Base-by-base conservation (phyloP, 371 early-diverging fungal genomes). In the Chytridium lagenaria region DNA sequence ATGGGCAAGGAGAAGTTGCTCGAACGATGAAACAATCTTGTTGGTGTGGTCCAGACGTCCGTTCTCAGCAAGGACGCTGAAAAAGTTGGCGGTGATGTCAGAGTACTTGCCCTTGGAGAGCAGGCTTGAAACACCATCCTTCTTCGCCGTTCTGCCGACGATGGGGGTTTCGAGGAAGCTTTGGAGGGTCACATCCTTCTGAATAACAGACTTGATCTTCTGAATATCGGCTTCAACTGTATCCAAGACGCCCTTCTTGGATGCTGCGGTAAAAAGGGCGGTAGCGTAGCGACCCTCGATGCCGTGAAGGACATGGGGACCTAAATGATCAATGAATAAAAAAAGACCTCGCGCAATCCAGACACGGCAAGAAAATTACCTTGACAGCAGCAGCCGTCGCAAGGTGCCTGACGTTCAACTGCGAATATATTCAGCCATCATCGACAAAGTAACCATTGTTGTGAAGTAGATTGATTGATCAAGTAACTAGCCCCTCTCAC, bases 251-350 rank as follows among this genome's bases (percentile, higher is more conserved):
- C 92, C 90, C 85, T 90, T 88, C 80, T 93, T 93, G 77, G 90
- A 88, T 33, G 97, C 97, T 57, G 98, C 98, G 67, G 93, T 88
- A 90, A 91, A 98, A 70, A 98, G 90, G 44, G 98, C 98, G 30
- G 97, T 95, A 70, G 98, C 98, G 80, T 98, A 98, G 78, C 96
- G 94, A 77, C 98, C 98, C 67, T 95, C 95, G 81, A 98, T 92
- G 76, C 96, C 95, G 89, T 92, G 91, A 66, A 98, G 88, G 49
- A 89, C 87, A 95, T 70, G 37, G 97, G 97, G 59, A 91, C 89
- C 66, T 66, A 16, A 38, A 66, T 52, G n/a, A 26, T 26, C 26
- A 23, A 52, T 52, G n/a, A 52, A 52, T 12, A 44, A 44, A 12
- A 7, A 44, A 44, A 44, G 44, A 44, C 19, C 44, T 19, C 19